A percentile compares a stretch with the other conserved stretches of the same genome.
phyloP scores from a whole-genome alignment of 163 green algal genomes.

The Coccomyxa subellipsoidea region DNA sequence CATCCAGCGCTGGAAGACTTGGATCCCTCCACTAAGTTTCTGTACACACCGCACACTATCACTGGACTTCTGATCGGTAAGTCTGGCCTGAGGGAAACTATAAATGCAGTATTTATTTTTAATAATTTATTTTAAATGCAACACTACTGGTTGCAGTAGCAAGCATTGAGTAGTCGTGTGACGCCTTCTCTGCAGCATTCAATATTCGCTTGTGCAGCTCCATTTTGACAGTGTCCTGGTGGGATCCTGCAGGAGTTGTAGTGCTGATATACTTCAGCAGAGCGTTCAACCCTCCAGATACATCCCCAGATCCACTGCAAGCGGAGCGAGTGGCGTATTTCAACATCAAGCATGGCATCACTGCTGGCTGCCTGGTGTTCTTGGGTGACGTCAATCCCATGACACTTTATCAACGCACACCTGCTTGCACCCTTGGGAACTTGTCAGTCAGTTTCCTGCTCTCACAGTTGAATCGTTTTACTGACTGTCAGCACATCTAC shows the following conservation, averaged over 20 bases:
- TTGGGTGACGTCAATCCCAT: slow-evolving; percentile 41
- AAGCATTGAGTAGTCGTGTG: too few relatives aligned
- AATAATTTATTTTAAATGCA: not conserved
- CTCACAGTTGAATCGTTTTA: too few relatives aligned
- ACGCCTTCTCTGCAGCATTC: too few relatives aligned
- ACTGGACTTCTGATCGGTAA: slow-evolving; percentile 55
- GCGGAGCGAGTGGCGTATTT: slow-evolving; percentile 12
- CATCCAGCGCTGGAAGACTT: slow-evolving; percentile 36
- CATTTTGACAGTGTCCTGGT: not conserved
- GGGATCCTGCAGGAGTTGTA: slow-evolving; percentile 36
- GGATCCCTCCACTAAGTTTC: slow-evolving; percentile 62
- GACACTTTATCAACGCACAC: too few relatives aligned
- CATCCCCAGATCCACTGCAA: slow-evolving; percentile 20
- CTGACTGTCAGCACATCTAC: too few relatives aligned
- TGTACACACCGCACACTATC: slow-evolving; percentile 70
- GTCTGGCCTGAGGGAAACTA: too few relatives aligned
- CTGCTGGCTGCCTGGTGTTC: slow-evolving; percentile 53
- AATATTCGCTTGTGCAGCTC: too few relatives aligned
- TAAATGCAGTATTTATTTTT: not conserved
- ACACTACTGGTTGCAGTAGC: too few relatives aligned
- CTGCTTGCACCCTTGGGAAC: too few relatives aligned
- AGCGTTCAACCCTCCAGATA: slow-evolving; percentile 31
- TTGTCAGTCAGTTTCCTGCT: too few relatives aligned
- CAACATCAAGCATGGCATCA: slow-evolving; percentile 55
- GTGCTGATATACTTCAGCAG: slow-evolving; percentile 50